phyloP scores from a whole-genome alignment of 495 filamentous ascomycete genomes.

The Aspergillus kassunensis region DNA sequence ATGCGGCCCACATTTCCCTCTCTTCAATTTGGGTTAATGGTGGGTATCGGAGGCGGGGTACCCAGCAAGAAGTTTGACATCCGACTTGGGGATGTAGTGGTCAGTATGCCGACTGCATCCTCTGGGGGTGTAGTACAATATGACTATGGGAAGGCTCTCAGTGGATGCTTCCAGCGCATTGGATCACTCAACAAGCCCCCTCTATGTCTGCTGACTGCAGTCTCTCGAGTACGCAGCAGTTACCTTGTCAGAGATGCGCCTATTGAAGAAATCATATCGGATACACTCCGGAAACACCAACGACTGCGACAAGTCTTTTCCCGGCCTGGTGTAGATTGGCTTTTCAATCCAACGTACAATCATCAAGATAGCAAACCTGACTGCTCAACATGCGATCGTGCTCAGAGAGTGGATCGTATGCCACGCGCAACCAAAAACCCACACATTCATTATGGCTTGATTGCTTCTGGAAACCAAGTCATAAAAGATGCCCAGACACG shows the following conservation, averaged over 20 bases:
- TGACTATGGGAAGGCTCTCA: constrained; percentile 35
- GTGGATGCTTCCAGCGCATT: constrained; percentile 28
- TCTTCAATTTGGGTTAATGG: constrained; percentile 27
- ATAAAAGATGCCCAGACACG: constrained; percentile 10
- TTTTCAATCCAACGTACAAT: neutral
- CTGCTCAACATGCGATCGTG: constrained; percentile 8
- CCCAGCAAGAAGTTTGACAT: constrained; percentile 24
- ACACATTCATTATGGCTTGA: constrained; percentile 15
- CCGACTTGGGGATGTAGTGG: constrained; percentile 35
- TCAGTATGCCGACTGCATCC: constrained; percentile 21
- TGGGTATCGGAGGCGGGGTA: constrained; percentile 34
- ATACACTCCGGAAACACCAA: no score
- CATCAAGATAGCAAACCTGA: constrained; percentile 17
- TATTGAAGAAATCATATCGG: neutral
- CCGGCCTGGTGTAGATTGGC: neutral
- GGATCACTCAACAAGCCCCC: constrained; percentile 35
- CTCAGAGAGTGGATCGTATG: constrained; percentile 2
- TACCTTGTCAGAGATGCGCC: neutral
- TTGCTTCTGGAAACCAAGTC: constrained; percentile 20
- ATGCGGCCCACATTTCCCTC: constrained; percentile 14
- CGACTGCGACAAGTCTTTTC: no score
- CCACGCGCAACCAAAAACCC: constrained; percentile 1
- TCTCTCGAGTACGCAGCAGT: neutral
- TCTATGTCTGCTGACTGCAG: constrained; percentile 23
- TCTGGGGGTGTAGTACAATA: constrained; percentile 27